phyloP scores from a whole-genome alignment of 192 early-diverging fungal species.

The Podila minutissima region DNA sequence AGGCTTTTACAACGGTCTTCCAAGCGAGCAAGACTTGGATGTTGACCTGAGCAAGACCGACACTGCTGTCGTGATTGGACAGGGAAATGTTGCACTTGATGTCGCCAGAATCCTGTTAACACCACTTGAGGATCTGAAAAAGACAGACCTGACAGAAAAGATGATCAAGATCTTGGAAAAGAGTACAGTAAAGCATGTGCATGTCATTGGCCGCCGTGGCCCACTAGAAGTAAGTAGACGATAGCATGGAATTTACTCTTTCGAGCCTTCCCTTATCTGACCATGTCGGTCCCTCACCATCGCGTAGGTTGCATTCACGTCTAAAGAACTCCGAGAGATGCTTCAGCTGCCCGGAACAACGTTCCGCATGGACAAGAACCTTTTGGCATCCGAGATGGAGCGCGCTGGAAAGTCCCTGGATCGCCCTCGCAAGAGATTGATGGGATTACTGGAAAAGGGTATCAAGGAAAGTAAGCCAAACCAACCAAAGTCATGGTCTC shows the following conservation, averaged over 20 bases:
- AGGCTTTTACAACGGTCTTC: constrained; percentile 95
- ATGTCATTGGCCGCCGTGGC: constrained; percentile 91
- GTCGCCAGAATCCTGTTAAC: constrained; percentile 87
- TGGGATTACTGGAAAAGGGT: constrained; percentile 82
- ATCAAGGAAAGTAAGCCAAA: constrained; percentile 47
- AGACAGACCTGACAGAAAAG: constrained; percentile 87
- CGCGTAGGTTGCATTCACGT: constrained; percentile 82
- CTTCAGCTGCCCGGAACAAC: constrained; percentile 71
- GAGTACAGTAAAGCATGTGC: constrained; percentile 83
- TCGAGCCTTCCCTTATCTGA: not conserved
- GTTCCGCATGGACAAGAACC: constrained; percentile 69
- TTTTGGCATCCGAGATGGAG: constrained; percentile 66
- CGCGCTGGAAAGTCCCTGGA: constrained; percentile 48
- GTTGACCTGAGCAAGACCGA: constrained; percentile 74
- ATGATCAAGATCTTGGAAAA: constrained; percentile 73
- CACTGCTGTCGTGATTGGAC: constrained; percentile 85
- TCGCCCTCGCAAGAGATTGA: constrained; percentile 83
- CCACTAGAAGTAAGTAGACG: constrained; percentile 77
- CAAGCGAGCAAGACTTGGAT: constrained; percentile 67
- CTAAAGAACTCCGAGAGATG: constrained; percentile 97
- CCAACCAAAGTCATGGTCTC: constrained; percentile 70
- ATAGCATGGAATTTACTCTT: too few relatives aligned
- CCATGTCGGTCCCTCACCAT: not conserved
- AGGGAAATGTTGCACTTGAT: constrained; percentile 96
- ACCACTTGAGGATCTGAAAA: constrained; percentile 72